Percentiles rank a stretch among this genome's conserved stretches.
phyloP scores from a whole-genome alignment of 108 stramenopile genomes.

The Halocafeteria seosinensis region DNA sequence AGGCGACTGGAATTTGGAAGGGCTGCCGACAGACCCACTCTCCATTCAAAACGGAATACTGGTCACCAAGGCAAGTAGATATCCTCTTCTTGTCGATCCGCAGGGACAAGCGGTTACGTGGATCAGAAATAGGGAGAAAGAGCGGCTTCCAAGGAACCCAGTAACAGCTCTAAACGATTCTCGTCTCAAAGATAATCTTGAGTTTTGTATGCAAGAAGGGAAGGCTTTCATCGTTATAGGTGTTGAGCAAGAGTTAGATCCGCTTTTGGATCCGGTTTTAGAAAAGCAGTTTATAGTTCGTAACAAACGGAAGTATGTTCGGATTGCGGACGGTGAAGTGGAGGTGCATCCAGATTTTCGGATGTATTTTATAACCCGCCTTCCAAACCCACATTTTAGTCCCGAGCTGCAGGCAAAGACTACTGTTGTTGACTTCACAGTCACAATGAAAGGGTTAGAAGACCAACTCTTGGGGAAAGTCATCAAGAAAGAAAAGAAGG shows the following conservation, averaged over 20 bases:
- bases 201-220: constrained; percentile 65
- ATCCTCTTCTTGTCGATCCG: constrained; percentile 65
- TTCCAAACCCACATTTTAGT: constrained; percentile 68
- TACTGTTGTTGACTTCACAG: constrained; percentile 73
- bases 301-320: constrained; percentile 55
- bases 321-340: constrained; percentile 65
- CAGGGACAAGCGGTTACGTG: constrained; percentile 71
- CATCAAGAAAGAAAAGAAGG: constrained; percentile 72
- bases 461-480: constrained; percentile 75
- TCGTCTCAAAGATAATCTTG: constrained; percentile 64
- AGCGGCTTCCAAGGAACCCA: constrained; percentile 44
- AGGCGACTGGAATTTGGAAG: constrained; percentile 72
- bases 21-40: constrained; percentile 64
- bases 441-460: constrained; percentile 70
- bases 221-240: constrained; percentile 56
- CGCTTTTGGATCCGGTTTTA: constrained; percentile 69
- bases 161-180: constrained; percentile 43
- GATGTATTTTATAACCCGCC: constrained; percentile 63
- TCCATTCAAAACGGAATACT: constrained; percentile 71
- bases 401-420: constrained; percentile 85
- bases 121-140: constrained; percentile 57
- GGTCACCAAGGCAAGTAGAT: constrained; percentile 62
- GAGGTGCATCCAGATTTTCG: constrained; percentile 60
- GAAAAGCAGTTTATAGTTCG: constrained; percentile 61
- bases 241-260: constrained; percentile 72